phyloP scores from a whole-genome alignment of 345 rosid species.

The Gossypium ekmanianum region DNA sequence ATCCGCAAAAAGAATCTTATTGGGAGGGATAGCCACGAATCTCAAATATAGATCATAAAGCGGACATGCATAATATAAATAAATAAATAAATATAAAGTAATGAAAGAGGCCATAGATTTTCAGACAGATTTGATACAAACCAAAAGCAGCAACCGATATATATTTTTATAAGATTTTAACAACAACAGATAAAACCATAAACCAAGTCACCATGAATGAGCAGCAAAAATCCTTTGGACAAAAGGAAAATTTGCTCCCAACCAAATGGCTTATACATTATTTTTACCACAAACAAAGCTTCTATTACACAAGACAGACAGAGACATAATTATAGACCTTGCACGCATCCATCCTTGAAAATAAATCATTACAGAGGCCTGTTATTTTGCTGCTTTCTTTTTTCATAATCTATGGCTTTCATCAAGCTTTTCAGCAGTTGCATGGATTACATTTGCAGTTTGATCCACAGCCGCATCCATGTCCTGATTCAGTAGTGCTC shows the following conservation, averaged over 20 bases:
- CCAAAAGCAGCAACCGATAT: background rate
- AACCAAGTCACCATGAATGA: background rate
- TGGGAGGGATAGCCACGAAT: no score
- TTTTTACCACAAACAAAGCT: background rate
- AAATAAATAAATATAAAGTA: no score
- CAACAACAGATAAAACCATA: background rate
- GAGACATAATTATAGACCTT: background rate
- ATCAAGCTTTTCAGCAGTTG: slow-evolving; percentile 26
- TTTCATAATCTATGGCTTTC: background rate
- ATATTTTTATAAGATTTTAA: background rate
- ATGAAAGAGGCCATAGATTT: no score
- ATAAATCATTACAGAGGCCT: background rate
- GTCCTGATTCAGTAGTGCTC: slow-evolving; percentile 35
- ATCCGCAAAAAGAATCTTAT: no score
- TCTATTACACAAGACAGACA: background rate
- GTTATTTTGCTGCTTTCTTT: slow-evolving; percentile 14
- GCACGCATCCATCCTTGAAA: background rate
- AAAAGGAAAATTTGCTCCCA: background rate
- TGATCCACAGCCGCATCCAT: slow-evolving; percentile 67
- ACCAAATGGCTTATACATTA: no score
- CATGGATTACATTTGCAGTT: slow-evolving; percentile 59
- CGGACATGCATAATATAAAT: no score
- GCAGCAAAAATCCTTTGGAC: background rate
- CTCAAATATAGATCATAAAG: no score
- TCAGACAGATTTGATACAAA: no score